Evolutionary conservation across 2,329 filamentous ascomycete species (phyloP).

Genomic region (Neofusicoccum kwambonambiense): DNA sequence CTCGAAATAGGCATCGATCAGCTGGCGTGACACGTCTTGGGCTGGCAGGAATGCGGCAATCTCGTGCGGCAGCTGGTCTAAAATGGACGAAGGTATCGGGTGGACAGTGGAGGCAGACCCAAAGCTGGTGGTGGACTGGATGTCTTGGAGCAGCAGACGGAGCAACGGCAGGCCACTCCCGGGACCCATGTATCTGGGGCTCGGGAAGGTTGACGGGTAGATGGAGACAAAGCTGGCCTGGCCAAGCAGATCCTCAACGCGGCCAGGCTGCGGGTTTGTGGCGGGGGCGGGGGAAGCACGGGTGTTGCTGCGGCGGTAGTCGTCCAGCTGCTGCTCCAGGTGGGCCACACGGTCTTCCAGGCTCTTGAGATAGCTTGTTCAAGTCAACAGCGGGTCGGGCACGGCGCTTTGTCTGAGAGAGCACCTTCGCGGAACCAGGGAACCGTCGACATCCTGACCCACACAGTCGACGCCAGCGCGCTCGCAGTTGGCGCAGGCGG

Average conservation of each 20-base stretch:
- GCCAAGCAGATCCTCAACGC: not conserved
- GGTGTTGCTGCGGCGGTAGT: not conserved
- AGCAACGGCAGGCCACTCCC: not conserved
- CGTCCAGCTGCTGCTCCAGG: not conserved
- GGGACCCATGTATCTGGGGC: not conserved
- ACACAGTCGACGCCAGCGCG: not conserved
- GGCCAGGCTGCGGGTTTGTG: not conserved
- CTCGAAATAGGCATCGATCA: not conserved
- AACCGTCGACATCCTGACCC: not conserved
- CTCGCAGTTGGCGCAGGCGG: not conserved
- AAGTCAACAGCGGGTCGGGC: not conserved
- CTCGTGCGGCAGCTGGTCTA: not conserved
- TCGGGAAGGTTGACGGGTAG: not conserved
- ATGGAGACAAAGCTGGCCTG: not conserved
- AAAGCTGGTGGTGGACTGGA: not conserved
- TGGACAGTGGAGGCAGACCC: not conserved
- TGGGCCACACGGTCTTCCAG: not conserved
- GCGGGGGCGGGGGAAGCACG: not conserved
- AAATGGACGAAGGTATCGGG: not conserved
- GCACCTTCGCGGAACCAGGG: not conserved
- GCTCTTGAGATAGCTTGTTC: conserved; percentile 4
- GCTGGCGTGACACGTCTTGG: not conserved
- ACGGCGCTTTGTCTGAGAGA: not conserved
- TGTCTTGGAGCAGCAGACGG: not conserved
- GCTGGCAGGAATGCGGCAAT: not conserved